Evolutionary conservation across 805 yeast species (phyloP).

Genomic region (Yarrowia sp.): DNA sequence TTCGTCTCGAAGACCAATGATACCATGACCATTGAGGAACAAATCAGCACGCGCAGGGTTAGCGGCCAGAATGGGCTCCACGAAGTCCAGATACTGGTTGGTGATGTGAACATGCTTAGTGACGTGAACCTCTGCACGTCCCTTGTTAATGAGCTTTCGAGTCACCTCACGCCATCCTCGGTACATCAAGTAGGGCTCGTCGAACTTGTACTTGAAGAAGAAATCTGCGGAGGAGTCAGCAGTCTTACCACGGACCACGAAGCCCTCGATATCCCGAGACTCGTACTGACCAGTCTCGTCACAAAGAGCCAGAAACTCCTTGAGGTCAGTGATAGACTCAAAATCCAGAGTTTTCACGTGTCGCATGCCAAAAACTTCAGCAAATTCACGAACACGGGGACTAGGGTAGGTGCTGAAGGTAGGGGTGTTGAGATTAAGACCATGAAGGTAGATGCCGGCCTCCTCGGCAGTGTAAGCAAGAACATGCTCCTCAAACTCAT

Average conservation of each 20-base stretch:
- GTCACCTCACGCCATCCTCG: slow-evolving; percentile 90
- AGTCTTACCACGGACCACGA: slow-evolving; percentile 70
- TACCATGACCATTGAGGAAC: slow-evolving; percentile 60
- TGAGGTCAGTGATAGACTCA: slow-evolving; percentile 43
- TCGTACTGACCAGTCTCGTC: slow-evolving; percentile 67
- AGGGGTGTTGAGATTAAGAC: slow-evolving; percentile 67
- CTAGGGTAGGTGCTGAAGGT: slow-evolving; percentile 64
- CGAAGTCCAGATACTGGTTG: slow-evolving; percentile 62
- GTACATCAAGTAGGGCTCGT: slow-evolving; percentile 89
- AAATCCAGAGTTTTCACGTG: slow-evolving; percentile 42
- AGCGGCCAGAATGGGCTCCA: slow-evolving; percentile 50
- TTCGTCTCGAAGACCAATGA: slow-evolving; percentile 64
- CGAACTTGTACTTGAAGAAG: slow-evolving; percentile 91
- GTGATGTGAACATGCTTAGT: slow-evolving; percentile 38
- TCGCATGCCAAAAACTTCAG: slow-evolving; percentile 65
- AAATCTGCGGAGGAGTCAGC: slow-evolving; percentile 43
- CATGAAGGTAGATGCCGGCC: slow-evolving; percentile 88
- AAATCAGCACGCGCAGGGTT: slow-evolving; percentile 47
- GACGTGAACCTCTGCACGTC: slow-evolving; percentile 31
- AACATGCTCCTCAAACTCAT: slow-evolving; percentile 88
- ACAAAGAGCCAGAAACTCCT: slow-evolving; percentile 52
- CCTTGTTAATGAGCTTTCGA: slow-evolving; percentile 39
- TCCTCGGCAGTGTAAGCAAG: slow-evolving; percentile 61
- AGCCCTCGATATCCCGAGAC: slow-evolving; percentile 81
- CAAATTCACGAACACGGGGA: slow-evolving; percentile 57